Evolutionary conservation across 1,284 basidiomycete genomes (phyloP).

Genomic region (Trametes versicolor): DNA sequence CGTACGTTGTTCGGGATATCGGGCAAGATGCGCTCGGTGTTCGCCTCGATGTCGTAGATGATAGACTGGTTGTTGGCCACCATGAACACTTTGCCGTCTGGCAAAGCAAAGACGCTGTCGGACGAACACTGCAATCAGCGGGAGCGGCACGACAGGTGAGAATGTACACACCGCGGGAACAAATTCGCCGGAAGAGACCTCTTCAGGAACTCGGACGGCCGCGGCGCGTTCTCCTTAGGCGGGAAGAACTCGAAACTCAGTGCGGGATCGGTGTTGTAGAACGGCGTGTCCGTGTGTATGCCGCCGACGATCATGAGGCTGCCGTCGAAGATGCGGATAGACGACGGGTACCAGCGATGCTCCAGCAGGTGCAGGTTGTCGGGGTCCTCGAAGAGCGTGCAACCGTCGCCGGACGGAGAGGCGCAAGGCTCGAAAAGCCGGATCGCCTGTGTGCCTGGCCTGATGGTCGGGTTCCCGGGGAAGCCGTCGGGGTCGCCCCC

Average conservation of each 20-base stretch:
- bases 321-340: conserved; percentile 55
- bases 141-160: conserved; percentile 9
- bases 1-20: conserved; percentile 61
- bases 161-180: conserved; percentile 55
- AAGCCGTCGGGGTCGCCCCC: conserved; percentile 54
- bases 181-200: conserved; percentile 69
- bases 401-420: conserved; percentile 48
- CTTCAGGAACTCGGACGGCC: conserved; percentile 60
- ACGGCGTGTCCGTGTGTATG: conserved; percentile 74
- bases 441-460: conserved; percentile 41
- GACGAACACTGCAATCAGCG: neutral
- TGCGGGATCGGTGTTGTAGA: conserved; percentile 71
- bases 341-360: conserved; percentile 56
- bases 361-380: conserved; percentile 47
- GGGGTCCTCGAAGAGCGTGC: conserved; percentile 53
- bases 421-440: conserved; percentile 51
- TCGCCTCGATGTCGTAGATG: conserved; percentile 41
- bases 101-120: conserved; percentile 37
- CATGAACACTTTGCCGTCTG: conserved; percentile 54
- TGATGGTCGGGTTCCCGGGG: conserved; percentile 45
- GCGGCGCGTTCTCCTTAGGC: conserved; percentile 55
- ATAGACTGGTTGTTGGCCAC: conserved; percentile 56
- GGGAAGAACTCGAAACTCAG: conserved; percentile 80
- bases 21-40: conserved; percentile 53
- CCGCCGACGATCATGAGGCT: conserved; percentile 60